Evolutionary conservation across 306 rosid genomes (phyloP).

Genomic region (Alnus rubra): DNA sequence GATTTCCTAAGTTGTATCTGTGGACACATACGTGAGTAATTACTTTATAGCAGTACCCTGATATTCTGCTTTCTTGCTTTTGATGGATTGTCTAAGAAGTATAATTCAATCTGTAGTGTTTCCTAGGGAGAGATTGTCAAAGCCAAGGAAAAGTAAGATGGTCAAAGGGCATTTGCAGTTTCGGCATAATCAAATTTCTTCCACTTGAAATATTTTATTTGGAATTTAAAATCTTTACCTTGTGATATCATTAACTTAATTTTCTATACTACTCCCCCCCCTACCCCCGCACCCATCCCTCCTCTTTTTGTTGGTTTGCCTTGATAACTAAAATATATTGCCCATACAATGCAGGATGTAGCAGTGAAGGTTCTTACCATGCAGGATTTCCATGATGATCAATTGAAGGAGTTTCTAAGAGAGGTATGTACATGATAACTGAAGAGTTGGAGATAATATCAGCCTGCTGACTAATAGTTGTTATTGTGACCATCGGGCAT

Average conservation of each 20-base stretch:
- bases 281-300: neutral
- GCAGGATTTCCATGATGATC: conserved; percentile 88
- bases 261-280: neutral
- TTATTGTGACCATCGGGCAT: neutral
- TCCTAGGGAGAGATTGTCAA: neutral
- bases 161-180: neutral
- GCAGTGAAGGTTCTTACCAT: conserved; percentile 88
- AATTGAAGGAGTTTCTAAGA: conserved; percentile 82
- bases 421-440: conserved; percentile 54
- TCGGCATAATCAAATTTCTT: neutral
- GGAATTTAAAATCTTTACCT: neutral
- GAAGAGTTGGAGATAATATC: neutral
- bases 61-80: conserved; percentile 4
- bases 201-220: neutral
- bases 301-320: neutral
- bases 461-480: conserved; percentile 1
- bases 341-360: conserved; percentile 68
- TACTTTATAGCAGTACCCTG: conserved; percentile 6
- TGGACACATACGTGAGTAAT: conserved; percentile 2
- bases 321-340: conserved; percentile 2
- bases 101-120: neutral
- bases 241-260: neutral
- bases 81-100: neutral
- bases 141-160: neutral
- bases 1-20: conserved; percentile 9